Conservation (phyloP, 1,284 basidiomycete genomes). For the Albatrellus sp. region DNA sequence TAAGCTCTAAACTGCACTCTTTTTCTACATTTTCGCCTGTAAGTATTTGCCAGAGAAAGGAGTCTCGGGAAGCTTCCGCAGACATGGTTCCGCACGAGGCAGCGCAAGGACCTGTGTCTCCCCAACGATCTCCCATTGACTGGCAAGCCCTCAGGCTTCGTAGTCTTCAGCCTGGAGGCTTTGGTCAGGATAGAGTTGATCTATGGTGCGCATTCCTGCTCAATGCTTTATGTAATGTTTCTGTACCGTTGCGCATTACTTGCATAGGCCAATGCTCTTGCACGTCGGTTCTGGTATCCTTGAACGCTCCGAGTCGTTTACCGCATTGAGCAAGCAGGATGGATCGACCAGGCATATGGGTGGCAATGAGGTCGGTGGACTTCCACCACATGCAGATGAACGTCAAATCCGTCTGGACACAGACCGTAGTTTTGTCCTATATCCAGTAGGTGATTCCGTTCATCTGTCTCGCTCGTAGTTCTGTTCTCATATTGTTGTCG, state of each 20-base stretch:
- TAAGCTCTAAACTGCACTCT: too few species aligned
- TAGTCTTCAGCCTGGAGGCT: slow-evolving; percentile 50
- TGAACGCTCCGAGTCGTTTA: neutral
- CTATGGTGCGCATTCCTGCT: slow-evolving; percentile 38
- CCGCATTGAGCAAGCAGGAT: neutral
- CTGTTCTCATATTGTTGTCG: neutral
- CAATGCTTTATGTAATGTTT: neutral
- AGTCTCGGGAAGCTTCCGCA: too few species aligned
- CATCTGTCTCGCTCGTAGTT: slow-evolving; percentile 13
- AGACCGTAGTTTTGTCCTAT: slow-evolving; percentile 80
- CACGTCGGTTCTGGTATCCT: slow-evolving; percentile 16
- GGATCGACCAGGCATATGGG: neutral
- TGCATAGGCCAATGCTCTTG: slow-evolving; percentile 36
- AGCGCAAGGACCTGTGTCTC: too few species aligned
- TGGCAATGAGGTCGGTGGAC: slow-evolving; percentile 4
- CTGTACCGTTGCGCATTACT: slow-evolving; percentile 10
- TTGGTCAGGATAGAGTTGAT: slow-evolving; percentile 37
- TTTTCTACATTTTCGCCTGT: too few species aligned
- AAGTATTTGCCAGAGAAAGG: too few species aligned
- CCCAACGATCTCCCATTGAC: slow-evolving; percentile 15
- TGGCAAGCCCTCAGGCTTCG: slow-evolving; percentile 36
- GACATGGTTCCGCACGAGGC: too few species aligned
- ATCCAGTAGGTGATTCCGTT: slow-evolving; percentile 62
- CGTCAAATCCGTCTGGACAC: slow-evolving; percentile 79
- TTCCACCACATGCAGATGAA: slow-evolving; percentile 58